A percentile compares a stretch with the other conserved stretches of the same genome.
Evolutionary conservation across 345 rosid species (phyloP).

Genomic region (Salix koriyanagi): DNA sequence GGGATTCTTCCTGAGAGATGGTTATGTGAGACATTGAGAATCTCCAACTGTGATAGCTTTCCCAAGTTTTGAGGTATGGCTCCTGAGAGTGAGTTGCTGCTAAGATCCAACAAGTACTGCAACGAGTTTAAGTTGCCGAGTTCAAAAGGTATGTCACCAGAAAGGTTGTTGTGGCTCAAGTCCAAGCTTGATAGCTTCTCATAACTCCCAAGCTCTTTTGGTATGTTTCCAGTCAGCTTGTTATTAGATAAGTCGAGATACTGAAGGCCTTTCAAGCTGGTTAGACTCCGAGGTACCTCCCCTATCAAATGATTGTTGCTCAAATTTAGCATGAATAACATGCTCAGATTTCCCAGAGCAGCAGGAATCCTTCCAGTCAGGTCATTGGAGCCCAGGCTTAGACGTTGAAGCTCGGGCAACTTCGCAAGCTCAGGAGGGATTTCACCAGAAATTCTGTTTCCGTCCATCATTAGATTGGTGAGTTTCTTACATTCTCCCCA

Average conservation of each 20-base stretch:
- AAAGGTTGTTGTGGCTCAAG: conserved; percentile 54
- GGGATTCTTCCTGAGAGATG: conserved; percentile 53
- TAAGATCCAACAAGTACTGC: conserved; percentile 48
- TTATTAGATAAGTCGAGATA: conserved; percentile 50
- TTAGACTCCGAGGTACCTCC: conserved; percentile 36
- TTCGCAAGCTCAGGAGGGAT: conserved; percentile 55
- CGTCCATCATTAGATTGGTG: conserved; percentile 45
- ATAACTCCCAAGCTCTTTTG: conserved; percentile 35
- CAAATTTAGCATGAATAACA: conserved; percentile 40
- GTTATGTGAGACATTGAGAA: conserved; percentile 54
- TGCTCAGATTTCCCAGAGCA: conserved; percentile 44
- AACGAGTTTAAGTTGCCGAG: conserved; percentile 38
- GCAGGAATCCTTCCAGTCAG: conserved; percentile 46
- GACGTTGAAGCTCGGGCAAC: conserved; percentile 30
- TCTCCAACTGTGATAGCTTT: conserved; percentile 39
- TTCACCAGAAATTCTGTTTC: conserved; percentile 49
- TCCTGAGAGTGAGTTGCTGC: conserved; percentile 63
- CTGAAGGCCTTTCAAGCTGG: conserved; percentile 27
- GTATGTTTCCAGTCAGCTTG: conserved; percentile 36
- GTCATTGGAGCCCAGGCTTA: conserved; percentile 43
- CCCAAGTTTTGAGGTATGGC: conserved; percentile 41
- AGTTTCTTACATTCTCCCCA: conserved; percentile 67
- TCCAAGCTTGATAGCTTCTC: conserved; percentile 37
- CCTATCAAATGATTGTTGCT: conserved; percentile 50
- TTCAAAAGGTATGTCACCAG: conserved; percentile 44